Evolutionary conservation across 352 stramenopile species (phyloP).

Genomic region (Globisporangium nunn): DNA sequence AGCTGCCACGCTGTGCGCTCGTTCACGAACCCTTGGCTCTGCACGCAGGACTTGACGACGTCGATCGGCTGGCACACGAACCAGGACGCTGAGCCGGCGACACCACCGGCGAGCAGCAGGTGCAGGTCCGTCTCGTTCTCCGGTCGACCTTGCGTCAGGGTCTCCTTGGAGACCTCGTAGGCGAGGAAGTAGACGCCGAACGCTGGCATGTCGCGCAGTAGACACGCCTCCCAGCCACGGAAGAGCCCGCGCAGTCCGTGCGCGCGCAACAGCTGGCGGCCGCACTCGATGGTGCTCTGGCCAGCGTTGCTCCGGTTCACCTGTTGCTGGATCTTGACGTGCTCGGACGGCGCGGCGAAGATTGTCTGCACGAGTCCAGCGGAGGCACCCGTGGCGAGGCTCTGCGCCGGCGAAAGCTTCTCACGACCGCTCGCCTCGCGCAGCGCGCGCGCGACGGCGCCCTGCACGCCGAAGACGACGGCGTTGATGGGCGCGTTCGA

Average conservation of each 20-base stretch:
- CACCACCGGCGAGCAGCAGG: constrained; percentile 66
- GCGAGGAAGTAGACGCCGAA: constrained; percentile 80
- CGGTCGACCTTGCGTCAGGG: constrained; percentile 37
- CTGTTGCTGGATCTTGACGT: constrained; percentile 83
- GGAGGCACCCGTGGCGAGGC: constrained; percentile 51
- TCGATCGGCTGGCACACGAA: constrained; percentile 78
- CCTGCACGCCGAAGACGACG: constrained; percentile 76
- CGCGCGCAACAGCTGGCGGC: constrained; percentile 25
- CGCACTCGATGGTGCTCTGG: constrained; percentile 48
- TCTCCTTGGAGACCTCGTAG: constrained; percentile 65
- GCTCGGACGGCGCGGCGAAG: constrained; percentile 65
- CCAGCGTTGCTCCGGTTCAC: constrained; percentile 38
- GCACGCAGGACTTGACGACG: constrained; percentile 87
- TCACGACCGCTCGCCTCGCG: constrained; percentile 24
- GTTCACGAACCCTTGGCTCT: constrained; percentile 52
- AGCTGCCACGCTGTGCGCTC: constrained; percentile 42
- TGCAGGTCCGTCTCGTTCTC: constrained; percentile 60
- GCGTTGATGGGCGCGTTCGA: constrained; percentile 85
- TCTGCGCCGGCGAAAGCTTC: constrained; percentile 28
- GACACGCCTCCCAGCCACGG: constrained; percentile 59
- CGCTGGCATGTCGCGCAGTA: constrained; percentile 67
- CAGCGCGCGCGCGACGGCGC: constrained; percentile 38
- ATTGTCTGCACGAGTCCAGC: constrained; percentile 62
- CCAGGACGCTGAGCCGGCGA: constrained; percentile 77
- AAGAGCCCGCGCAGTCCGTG: constrained; percentile 47